Conservation (phyloP, 2,329 filamentous ascomycete genomes). For the Zymoseptoria brevis region DNA sequence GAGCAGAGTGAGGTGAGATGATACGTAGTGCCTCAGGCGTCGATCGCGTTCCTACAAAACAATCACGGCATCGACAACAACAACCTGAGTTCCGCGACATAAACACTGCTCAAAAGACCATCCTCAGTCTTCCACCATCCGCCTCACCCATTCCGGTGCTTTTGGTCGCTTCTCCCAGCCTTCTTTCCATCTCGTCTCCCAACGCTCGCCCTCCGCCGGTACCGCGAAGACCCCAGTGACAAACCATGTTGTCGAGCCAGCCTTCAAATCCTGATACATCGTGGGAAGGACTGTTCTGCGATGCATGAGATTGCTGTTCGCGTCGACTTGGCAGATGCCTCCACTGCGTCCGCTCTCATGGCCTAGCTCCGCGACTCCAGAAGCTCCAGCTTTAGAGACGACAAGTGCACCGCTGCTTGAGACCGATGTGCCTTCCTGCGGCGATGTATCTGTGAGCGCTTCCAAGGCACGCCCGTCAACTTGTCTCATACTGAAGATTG, state of each 20-base stretch:
- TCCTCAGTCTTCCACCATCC: not conserved
- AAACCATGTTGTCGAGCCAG: constrained; percentile 57
- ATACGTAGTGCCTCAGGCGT: too few relatives aligned
- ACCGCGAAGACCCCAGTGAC: constrained; percentile 64
- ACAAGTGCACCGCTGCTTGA: constrained; percentile 32
- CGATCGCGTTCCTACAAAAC: too few relatives aligned
- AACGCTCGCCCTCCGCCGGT: constrained; percentile 49
- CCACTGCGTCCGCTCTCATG: constrained; percentile 42
- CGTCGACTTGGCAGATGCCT: constrained; percentile 65
- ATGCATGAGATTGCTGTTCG: constrained; percentile 70
- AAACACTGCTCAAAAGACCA: too few relatives aligned
- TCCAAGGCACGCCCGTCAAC: constrained; percentile 50
- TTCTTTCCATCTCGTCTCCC: constrained; percentile 47
- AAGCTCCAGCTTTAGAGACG: constrained; percentile 43
- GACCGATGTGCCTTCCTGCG: constrained; percentile 37
- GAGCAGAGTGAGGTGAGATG: too few relatives aligned
- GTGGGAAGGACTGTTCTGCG: constrained; percentile 64
- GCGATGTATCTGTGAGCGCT: constrained; percentile 26
- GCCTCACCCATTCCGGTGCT: constrained; percentile 21
- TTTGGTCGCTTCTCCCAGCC: constrained; percentile 32
- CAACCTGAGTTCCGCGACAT: too few relatives aligned
- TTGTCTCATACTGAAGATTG: constrained; percentile 55
- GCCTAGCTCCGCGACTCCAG: constrained; percentile 43
- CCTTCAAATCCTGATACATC: constrained; percentile 53
- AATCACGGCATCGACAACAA: too few relatives aligned